Conservation (phyloP, 768 basidiomycete genomes). For the Inosperma sp. region DNA sequence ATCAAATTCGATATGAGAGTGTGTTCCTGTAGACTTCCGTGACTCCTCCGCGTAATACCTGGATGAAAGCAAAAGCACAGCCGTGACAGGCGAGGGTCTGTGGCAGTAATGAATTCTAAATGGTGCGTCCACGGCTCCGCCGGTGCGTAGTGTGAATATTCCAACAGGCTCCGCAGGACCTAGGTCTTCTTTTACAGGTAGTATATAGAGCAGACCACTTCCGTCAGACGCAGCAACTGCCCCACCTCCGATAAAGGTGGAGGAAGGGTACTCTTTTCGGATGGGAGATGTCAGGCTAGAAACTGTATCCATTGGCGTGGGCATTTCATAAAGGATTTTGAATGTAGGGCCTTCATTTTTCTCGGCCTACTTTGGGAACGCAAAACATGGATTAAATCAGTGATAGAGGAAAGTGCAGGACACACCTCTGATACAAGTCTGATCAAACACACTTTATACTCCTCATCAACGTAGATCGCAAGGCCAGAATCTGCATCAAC, state of each 20-base stretch:
- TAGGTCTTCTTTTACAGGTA: conserved; percentile 40
- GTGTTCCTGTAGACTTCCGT: conserved; percentile 22
- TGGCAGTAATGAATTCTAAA: conserved; percentile 43
- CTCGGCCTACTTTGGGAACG: conserved; percentile 39
- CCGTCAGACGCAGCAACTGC: conserved; percentile 65
- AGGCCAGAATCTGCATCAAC: conserved; percentile 41
- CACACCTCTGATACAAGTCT: conserved; percentile 49
- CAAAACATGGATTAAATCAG: conserved; percentile 8
- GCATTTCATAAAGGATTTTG: conserved; percentile 54
- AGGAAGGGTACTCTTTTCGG: conserved; percentile 74
- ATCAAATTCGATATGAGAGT: conserved; percentile 48
- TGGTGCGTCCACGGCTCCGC: conserved; percentile 37
- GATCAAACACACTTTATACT: conserved; percentile 57
- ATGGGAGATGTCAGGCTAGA: conserved; percentile 27
- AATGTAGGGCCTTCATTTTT: conserved; percentile 47
- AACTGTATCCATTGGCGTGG: conserved; percentile 44
- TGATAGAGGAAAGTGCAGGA: conserved; percentile 8
- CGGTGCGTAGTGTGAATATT: conserved; percentile 43
- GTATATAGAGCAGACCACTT: conserved; percentile 57
- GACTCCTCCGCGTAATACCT: conserved; percentile 35
- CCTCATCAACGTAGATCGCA: conserved; percentile 65
- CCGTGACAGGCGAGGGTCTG: conserved; percentile 34
- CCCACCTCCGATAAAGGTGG: conserved; percentile 47
- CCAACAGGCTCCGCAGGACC: conserved; percentile 46
- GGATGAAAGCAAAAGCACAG: conserved; percentile 55